Evolutionary conservation across 352 stramenopile species (phyloP).

Genomic region (Phytophthora niederhauseri): DNA sequence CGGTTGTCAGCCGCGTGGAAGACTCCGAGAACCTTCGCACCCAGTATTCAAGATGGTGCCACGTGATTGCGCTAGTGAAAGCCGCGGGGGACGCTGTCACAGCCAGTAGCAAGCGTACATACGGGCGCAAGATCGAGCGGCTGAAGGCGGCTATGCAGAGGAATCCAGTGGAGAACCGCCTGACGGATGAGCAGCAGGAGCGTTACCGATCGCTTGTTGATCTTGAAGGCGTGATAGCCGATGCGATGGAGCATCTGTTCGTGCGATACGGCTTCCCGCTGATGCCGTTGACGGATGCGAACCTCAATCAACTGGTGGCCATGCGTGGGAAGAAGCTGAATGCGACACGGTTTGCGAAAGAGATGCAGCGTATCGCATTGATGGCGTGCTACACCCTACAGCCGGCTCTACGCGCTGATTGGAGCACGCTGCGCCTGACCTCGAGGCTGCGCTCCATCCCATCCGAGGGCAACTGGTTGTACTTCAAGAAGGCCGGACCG

Average conservation of each 20-base stretch:
- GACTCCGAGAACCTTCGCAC: neutral
- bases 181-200: neutral
- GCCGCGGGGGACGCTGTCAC: neutral
- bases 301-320: neutral
- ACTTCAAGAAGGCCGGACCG: neutral
- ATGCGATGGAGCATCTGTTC: neutral
- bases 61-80: neutral
- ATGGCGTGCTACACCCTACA: slow-evolving; percentile 1
- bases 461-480: slow-evolving; percentile 1
- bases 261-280: neutral
- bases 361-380: neutral
- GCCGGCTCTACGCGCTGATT: neutral
- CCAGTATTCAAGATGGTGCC: neutral
- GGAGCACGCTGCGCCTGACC: neutral
- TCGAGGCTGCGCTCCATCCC: neutral
- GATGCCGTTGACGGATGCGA: neutral
- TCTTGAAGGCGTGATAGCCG: neutral
- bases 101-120: neutral
- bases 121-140: neutral
- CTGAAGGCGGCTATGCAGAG: neutral
- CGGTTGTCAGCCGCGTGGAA: neutral
- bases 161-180: neutral
- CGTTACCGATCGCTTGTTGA: neutral
- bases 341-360: neutral
- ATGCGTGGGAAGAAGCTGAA: slow-evolving; percentile 1